Evolutionary conservation across 306 rosid genomes (phyloP), one percentile per base, ranked within the genome.

Genomic region (Medicago lupulina): DNA sequence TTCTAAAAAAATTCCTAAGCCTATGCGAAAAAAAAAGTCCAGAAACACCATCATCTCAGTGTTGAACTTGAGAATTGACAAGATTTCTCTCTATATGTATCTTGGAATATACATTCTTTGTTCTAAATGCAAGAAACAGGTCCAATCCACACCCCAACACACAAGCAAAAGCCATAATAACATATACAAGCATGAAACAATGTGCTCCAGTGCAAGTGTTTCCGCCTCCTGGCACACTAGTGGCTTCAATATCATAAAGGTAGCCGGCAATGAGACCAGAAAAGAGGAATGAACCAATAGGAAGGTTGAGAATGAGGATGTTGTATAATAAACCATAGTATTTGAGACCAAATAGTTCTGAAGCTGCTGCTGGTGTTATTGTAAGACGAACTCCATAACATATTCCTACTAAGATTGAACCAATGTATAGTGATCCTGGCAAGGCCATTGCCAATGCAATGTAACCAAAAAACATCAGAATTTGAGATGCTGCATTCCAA

Each of bases 261-360:
- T 68, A 77, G 8, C 86, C 83, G 44, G 83, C 86, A 70, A 83
- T 46, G 14, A 83, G 81, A 46, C 83, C 78, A 54, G 86, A 83
- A 57, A 83, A 83, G 7, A 83, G 3, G 84, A 83, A 79, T 5
- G 83, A 83, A 39, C 83, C 84, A 9, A 79, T 63, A 1, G 87
- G 84, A 34, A 83, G 84, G 44, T 83, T 83, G 46, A 80, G 84
- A 41, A 76, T 79, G 34, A 84, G 77, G 10, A 83, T 80, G 70
- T 83, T 83, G 73, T 79, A 79, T 9, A 75, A 36, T 50, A 83
- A 66, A 19, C 87, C 87, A 40, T 80, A 80, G 76, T 76, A 83
- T 73, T 76, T 83, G 1, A 83, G 79, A 6, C 82, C 87, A 67
- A 80, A 79, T 40, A 80, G 39, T 53, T 79, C 84, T 70, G 87